phyloP scores from a whole-genome alignment of 1,284 basidiomycete genomes.

The Sporisorium iseilematis-ciliati region DNA sequence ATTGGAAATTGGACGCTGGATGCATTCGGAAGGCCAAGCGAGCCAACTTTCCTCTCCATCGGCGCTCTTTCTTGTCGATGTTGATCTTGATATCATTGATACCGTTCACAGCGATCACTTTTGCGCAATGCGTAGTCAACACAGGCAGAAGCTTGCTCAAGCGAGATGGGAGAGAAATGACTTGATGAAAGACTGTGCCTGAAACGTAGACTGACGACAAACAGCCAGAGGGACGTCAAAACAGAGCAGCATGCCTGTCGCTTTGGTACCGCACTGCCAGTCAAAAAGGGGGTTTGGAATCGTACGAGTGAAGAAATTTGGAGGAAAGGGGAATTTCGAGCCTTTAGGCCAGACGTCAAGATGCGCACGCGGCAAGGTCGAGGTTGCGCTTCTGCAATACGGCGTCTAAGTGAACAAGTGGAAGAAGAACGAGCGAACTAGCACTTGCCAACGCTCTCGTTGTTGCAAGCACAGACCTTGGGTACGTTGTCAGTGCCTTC shows the following conservation, averaged over 20 bases:
- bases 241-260: too few species aligned
- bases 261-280: too few species aligned
- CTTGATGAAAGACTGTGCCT: too few species aligned
- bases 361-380: not conserved
- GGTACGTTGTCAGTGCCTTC: not conserved
- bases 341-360: not conserved
- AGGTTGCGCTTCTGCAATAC: not conserved
- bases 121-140: too few species aligned
- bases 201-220: too few species aligned
- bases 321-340: too few species aligned
- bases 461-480: conserved; percentile 6
- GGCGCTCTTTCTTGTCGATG: not conserved
- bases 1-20: not conserved
- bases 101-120: not conserved
- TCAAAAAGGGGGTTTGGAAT: too few species aligned
- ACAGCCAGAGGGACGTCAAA: too few species aligned
- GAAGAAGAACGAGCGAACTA: not conserved
- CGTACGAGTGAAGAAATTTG: too few species aligned
- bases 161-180: too few species aligned
- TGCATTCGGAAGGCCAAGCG: not conserved
- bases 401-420: not conserved
- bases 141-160: too few species aligned
- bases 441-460: conserved; percentile 3
- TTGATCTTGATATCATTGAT: not conserved
- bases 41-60: not conserved